These are phyloP conservation scores for Ceratobasidium sp. DNA, from an alignment of 1,284 basidiomycete genomes.

Conservation along the genomic window DNA sequence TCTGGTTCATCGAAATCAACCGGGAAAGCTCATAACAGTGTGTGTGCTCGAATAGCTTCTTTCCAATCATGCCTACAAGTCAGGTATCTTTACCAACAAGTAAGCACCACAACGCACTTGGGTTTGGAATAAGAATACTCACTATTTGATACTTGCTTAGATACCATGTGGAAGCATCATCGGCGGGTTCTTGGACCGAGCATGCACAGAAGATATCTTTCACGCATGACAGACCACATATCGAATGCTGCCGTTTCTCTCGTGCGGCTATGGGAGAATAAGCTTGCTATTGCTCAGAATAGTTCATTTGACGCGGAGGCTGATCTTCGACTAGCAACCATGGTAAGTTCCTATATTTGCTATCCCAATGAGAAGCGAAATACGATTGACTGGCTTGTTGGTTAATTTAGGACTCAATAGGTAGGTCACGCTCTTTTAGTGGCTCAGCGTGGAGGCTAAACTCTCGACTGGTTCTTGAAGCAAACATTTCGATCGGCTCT, in stretches of 20 bases:
- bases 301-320: constrained; percentile 7
- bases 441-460: no score
- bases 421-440: neutral
- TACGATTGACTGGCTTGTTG: neutral
- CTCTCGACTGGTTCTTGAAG: neutral
- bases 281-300: neutral
- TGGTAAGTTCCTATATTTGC: constrained; percentile 18
- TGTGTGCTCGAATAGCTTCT: constrained; percentile 21
- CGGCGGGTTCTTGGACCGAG: constrained; percentile 29
- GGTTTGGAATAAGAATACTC: neutral
- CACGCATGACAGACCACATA: constrained; percentile 23
- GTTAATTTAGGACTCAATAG: neutral
- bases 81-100: constrained; percentile 22
- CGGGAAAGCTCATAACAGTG: no score
- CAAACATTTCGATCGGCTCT: constrained; percentile 9
- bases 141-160: neutral
- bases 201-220: constrained; percentile 22
- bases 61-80: neutral
- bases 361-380: no score
- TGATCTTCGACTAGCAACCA: constrained; percentile 16
- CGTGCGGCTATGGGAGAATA: constrained; percentile 2
- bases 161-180: constrained; percentile 26
- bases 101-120: neutral
- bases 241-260: constrained; percentile 6
- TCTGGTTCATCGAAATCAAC: no score